Conservation (phyloP, 2,329 filamentous ascomycete genomes). For the Phaeosphaeriaceae sp. region DNA sequence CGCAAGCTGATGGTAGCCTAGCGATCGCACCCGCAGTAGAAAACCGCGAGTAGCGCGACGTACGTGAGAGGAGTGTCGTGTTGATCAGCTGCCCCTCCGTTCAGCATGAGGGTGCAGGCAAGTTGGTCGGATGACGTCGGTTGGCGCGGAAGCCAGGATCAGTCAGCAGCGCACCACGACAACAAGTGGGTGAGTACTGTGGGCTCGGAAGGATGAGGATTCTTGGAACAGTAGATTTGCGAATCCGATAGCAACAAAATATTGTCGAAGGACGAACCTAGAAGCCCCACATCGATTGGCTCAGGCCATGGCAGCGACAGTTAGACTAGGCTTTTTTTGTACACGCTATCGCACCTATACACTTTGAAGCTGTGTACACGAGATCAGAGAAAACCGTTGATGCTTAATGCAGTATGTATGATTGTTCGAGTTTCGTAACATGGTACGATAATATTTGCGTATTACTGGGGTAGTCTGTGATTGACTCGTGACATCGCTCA, state of each 20-base stretch:
- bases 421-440: background rate
- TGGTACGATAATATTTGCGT: background rate
- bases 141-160: conserved; percentile 9
- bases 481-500: conserved; percentile 6
- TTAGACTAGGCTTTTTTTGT: background rate
- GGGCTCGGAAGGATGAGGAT: background rate
- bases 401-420: background rate
- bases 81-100: conserved; percentile 3
- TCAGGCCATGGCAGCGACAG: background rate
- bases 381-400: background rate
- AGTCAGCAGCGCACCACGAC: conserved; percentile 6
- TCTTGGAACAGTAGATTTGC: background rate
- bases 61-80: background rate
- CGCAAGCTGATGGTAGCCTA: background rate
- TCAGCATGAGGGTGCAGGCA: background rate
- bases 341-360: background rate
- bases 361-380: background rate
- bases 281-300: background rate
- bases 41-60: background rate
- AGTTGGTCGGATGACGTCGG: conserved; percentile 12
- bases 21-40: background rate
- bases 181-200: background rate
- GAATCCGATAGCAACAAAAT: background rate
- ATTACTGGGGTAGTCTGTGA: background rate
- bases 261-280: background rate